phyloP scores from a whole-genome alignment of 2,329 filamentous ascomycete species.

The Bimuria novae-zelandiae region DNA sequence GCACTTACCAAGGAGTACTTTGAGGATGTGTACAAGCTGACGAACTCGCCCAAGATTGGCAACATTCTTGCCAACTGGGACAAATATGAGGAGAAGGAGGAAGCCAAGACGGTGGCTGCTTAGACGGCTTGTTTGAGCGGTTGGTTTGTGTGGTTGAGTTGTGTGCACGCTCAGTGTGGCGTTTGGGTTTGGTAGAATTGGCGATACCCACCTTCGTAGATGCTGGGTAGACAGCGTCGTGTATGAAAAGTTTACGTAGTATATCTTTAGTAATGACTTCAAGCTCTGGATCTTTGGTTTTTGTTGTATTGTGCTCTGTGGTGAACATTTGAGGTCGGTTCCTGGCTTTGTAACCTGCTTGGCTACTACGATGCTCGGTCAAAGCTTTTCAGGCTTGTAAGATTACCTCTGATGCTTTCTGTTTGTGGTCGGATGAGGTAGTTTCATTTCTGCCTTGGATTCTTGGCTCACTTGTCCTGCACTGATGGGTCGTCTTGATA shows the following conservation, averaged over 20 bases:
- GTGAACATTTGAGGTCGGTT: neutral
- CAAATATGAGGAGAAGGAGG: constrained; percentile 54
- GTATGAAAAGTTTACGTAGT: constrained; percentile 4
- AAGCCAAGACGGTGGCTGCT: constrained; percentile 29
- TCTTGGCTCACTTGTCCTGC: too few species aligned
- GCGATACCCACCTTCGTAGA: constrained; percentile 14
- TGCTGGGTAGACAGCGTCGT: constrained; percentile 5
- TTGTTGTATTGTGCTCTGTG: neutral
- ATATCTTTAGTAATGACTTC: constrained; percentile 7
- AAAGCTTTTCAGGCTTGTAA: too few species aligned
- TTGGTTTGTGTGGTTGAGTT: neutral
- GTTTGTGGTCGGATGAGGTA: too few species aligned
- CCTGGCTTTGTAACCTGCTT: too few species aligned
- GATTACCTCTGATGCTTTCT: too few species aligned
- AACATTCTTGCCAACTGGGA: constrained; percentile 79
- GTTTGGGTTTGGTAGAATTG: constrained; percentile 9
- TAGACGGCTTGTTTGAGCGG: constrained; percentile 3
- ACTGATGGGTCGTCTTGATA: too few species aligned
- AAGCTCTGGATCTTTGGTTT: neutral
- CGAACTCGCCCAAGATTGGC: constrained; percentile 77
- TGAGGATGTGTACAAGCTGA: constrained; percentile 95
- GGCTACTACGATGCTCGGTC: too few species aligned
- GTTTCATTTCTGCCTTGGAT: too few species aligned
- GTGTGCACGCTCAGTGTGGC: constrained; percentile 2
- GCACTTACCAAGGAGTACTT: constrained; percentile 98